phyloP scores from a whole-genome alignment of 2,329 filamentous ascomycete genomes.

The Helicocarpus griseus region DNA sequence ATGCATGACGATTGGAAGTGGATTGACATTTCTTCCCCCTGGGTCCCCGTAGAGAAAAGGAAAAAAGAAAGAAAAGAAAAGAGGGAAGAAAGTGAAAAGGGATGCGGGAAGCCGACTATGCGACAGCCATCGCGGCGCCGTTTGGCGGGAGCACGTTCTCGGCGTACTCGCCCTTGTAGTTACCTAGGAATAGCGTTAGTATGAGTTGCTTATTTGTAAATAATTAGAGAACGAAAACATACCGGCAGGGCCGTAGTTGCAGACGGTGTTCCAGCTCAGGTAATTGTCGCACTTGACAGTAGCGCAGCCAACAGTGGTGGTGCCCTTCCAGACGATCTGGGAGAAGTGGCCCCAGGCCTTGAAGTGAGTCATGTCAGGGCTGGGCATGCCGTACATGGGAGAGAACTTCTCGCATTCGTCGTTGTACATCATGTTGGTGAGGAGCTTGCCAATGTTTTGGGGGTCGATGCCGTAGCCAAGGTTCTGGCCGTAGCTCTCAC shows the following conservation, averaged over 20 bases:
- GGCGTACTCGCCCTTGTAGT: conserved; percentile 45
- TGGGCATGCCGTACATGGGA: conserved; percentile 47
- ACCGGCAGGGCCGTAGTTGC: conserved; percentile 75
- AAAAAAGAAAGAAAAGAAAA: not conserved
- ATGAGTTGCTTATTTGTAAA: not conserved
- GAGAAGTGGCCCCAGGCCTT: conserved; percentile 64
- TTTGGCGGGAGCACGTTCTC: conserved; percentile 41
- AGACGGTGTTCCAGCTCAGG: conserved; percentile 65
- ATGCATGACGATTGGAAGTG: too few species aligned
- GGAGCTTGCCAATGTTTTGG: conserved; percentile 52
- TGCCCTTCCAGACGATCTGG: conserved; percentile 61
- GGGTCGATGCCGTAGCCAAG: conserved; percentile 54
- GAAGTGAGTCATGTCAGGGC: conserved; percentile 52
- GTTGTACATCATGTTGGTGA: conserved; percentile 85
- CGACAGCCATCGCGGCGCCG: conserved; percentile 22
- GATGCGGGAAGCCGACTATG: too few species aligned
- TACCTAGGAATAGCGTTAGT: conserved; percentile 31
- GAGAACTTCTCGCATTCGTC: conserved; percentile 55
- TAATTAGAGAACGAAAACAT: conserved; percentile 27
- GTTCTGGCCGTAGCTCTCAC: conserved; percentile 78
- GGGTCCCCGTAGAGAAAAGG: not conserved
- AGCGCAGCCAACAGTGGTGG: conserved; percentile 54
- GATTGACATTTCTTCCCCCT: too few species aligned
- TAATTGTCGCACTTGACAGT: conserved; percentile 37
- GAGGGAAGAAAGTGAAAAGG: not conserved